Base-by-base conservation (phyloP, 2,329 filamentous ascomycete species). In the Knoxdaviesia capensis region DNA sequence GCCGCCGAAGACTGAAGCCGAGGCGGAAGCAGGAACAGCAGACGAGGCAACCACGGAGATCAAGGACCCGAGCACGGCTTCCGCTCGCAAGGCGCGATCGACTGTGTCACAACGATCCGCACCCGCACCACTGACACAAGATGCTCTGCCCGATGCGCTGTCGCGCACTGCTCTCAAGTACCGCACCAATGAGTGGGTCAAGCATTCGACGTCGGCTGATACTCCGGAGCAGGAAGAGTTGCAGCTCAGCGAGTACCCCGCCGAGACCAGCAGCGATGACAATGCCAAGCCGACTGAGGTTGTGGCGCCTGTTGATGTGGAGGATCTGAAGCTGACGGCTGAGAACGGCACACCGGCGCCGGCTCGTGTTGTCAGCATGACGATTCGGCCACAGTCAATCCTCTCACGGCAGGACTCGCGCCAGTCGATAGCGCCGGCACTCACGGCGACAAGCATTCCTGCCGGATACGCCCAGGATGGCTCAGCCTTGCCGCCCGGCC, bases 171-270 rank as follows among this genome's bases (percentile, higher is more conserved):
- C 86, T 2, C 64, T 84, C 55, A 82, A 80, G 0, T 93, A 90
- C 54, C 74, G 88, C 44, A 94, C 86, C 2, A 93, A 93, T 48
- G 88, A 96, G 59, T 96, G 88, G 88, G 85, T 86, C 0, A 94
- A 94, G 56, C 85, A 94, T 56, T 66, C 94, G 7, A 75, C 77
- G 47, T 63, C 71, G 36, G 86, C 88, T 6, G 87, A 94, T 10
- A 61, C 64, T 5, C 85, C 85, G 1, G 70, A 76, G 39, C 57
- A 69, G 1, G 77, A 84, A 6, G 69, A 74, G 2, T 56, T 81
- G 8, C 63, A 69, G 29, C 53, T 73, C 4, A 53, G 67, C 47
- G 56, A 66, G 50, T 45, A 59, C 51, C 40, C 46, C 3, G 47
- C 60, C 47, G 48, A 53, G 11, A 53, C 56, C 6, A 42, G 53